Evolutionary conservation across 2,329 filamentous ascomycete species (phyloP).

Genomic region (Monosporascus sp.): DNA sequence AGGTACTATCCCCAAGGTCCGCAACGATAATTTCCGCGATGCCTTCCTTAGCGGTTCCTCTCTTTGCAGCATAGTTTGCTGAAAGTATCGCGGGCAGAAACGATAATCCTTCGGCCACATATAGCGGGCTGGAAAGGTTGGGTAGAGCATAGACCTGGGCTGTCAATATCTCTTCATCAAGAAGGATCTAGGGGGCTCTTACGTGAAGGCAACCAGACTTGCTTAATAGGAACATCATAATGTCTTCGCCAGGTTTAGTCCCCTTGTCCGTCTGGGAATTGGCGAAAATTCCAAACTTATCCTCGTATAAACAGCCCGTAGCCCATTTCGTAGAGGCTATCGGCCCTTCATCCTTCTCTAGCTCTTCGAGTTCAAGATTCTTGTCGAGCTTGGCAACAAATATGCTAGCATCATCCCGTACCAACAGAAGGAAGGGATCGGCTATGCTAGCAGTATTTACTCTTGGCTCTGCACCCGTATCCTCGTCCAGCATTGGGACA

Average conservation of each 20-base stretch:
- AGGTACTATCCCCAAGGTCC: slow-evolving; percentile 72
- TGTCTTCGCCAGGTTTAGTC: slow-evolving; percentile 38
- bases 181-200: slow-evolving; percentile 24
- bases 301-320: slow-evolving; percentile 78
- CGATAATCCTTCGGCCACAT: slow-evolving; percentile 68
- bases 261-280: slow-evolving; percentile 33
- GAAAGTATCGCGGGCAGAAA: slow-evolving; percentile 74
- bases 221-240: slow-evolving; percentile 73
- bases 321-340: slow-evolving; percentile 66
- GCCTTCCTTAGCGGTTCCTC: slow-evolving; percentile 65
- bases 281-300: slow-evolving; percentile 52
- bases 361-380: slow-evolving; percentile 78
- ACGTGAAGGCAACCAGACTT: slow-evolving; percentile 70
- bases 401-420: slow-evolving; percentile 78
- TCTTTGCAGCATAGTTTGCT: slow-evolving; percentile 61
- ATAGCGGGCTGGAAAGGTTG: slow-evolving; percentile 65
- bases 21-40: slow-evolving; percentile 77
- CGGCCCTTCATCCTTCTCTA: slow-evolving; percentile 57
- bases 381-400: slow-evolving; percentile 74
- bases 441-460: slow-evolving; percentile 77
- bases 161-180: background rate
- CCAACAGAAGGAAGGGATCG: slow-evolving; percentile 78
- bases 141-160: slow-evolving; percentile 71
- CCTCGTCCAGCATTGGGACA: slow-evolving; percentile 86
- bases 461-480: slow-evolving; percentile 73